A percentile compares a stretch with the other conserved stretches of the same genome.
These are phyloP conservation scores for Whalleya microplaca DNA, from an alignment of 2,329 filamentous ascomycete genomes.

Conservation along the genomic window DNA sequence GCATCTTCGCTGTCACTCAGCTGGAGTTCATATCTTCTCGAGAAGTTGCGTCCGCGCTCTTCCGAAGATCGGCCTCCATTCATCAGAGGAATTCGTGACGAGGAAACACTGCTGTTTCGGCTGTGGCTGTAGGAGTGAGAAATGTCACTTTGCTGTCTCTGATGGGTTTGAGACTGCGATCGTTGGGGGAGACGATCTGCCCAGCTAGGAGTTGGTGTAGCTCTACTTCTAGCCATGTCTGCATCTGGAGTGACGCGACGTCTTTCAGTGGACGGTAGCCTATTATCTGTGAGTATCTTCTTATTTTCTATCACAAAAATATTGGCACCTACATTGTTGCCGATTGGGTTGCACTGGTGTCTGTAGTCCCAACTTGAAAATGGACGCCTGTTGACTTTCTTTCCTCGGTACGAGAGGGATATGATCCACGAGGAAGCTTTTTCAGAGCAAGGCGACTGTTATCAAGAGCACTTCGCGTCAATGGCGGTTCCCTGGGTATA, in stretches of 20 bases:
- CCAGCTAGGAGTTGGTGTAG: background rate
- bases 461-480: background rate
- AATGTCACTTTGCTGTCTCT: background rate
- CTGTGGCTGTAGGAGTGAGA: background rate
- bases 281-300: conserved; percentile 11
- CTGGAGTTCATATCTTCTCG: conserved; percentile 7
- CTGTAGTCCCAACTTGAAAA: background rate
- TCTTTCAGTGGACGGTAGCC: conserved; percentile 1
- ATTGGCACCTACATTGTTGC: conserved; percentile 14
- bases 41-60: conserved; percentile 11
- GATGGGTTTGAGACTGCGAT: background rate
- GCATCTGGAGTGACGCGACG: background rate
- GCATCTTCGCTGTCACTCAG: conserved; percentile 2
- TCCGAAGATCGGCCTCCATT: background rate
- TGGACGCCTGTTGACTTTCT: background rate
- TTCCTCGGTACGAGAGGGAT: background rate
- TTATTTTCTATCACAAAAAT: background rate
- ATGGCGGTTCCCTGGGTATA: background rate
- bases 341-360: background rate
- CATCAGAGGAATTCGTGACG: conserved; percentile 1
- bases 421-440: background rate
- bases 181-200: background rate
- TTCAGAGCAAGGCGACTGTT: background rate
- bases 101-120: conserved; percentile 1
- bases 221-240: background rate